Percentiles rank a stretch among this genome's conserved stretches.
phyloP scores from a whole-genome alignment of 2,329 filamentous ascomycete genomes.

The Diplodia intermedia region DNA sequence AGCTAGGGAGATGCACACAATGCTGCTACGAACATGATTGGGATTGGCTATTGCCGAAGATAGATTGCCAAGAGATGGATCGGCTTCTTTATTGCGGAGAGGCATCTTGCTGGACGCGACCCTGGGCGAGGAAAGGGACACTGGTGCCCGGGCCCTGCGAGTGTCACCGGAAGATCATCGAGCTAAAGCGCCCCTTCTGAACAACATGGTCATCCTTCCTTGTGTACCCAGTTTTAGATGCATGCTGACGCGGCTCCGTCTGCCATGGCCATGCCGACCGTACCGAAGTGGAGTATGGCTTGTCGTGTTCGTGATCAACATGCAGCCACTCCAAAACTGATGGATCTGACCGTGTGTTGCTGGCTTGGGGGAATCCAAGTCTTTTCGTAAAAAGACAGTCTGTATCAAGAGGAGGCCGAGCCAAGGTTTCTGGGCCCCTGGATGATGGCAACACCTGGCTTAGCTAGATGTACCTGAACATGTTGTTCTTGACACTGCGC shows the following conservation, averaged over 20 bases:
- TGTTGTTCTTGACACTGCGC: conserved; percentile 74
- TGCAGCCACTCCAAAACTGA: not conserved
- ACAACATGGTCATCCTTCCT: not conserved
- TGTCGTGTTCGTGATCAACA: not conserved
- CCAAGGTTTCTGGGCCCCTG: not conserved
- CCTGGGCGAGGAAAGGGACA: not conserved
- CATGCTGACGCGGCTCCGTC: conserved; percentile 9
- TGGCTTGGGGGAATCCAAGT: not conserved
- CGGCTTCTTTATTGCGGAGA: conserved; percentile 7
- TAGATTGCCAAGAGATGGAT: conserved; percentile 25
- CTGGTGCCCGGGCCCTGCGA: not conserved
- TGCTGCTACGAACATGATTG: not conserved
- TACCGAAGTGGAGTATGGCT: not conserved
- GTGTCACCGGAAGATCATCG: conserved; percentile 6
- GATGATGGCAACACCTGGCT: not conserved
- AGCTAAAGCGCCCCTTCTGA: not conserved
- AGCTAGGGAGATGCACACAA: conserved; percentile 16
- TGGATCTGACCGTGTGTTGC: not conserved
- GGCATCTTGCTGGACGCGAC: not conserved
- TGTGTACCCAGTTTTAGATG: not conserved
- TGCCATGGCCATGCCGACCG: not conserved
- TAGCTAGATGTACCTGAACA: conserved; percentile 73
- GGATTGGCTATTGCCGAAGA: conserved; percentile 4
- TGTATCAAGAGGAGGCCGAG: not conserved
- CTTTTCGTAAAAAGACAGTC: not conserved